Conservation (phyloP, 352 stramenopile genomes). For the Globisporangium barbulae region DNA sequence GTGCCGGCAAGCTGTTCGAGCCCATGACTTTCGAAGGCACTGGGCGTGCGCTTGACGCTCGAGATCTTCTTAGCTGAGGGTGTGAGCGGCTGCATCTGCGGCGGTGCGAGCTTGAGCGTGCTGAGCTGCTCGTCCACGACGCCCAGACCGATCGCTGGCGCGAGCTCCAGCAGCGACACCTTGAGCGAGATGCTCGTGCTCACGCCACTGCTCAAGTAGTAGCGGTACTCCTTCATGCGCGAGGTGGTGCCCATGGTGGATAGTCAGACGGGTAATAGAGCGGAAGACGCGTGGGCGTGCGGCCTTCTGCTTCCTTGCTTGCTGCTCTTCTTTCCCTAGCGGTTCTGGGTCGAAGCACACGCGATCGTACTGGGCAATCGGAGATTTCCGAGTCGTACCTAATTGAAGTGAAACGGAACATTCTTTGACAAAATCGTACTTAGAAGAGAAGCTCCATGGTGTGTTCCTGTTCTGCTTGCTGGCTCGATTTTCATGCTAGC, state of each 20-base stretch:
- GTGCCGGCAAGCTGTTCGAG: conserved; percentile 59
- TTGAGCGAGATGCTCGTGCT: conserved; percentile 79
- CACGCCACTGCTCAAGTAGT: conserved; percentile 86
- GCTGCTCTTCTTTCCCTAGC: neutral
- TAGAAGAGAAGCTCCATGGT: neutral
- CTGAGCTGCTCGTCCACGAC: conserved; percentile 21
- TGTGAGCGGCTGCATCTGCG: neutral
- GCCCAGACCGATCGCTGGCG: conserved; percentile 43
- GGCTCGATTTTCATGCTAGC: neutral
- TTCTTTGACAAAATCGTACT: neutral
- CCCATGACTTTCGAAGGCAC: conserved; percentile 29
- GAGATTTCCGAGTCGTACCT: neutral
- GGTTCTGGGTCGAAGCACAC: neutral
- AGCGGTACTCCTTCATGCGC: conserved; percentile 86
- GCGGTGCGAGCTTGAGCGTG: conserved; percentile 10
- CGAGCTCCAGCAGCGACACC: conserved; percentile 73
- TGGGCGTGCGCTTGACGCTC: conserved; percentile 10
- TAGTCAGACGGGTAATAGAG: neutral
- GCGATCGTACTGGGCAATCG: too few relatives aligned
- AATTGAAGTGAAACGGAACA: neutral
- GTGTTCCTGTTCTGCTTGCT: neutral
- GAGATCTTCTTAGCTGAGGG: neutral
- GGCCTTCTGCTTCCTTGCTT: neutral
- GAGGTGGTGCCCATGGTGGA: conserved; percentile 33
- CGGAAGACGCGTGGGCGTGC: neutral